A percentile compares a stretch with the other conserved stretches of the same genome.
Evolutionary conservation across 495 filamentous ascomycete species (phyloP).

Genomic region (Poronia punctata): DNA sequence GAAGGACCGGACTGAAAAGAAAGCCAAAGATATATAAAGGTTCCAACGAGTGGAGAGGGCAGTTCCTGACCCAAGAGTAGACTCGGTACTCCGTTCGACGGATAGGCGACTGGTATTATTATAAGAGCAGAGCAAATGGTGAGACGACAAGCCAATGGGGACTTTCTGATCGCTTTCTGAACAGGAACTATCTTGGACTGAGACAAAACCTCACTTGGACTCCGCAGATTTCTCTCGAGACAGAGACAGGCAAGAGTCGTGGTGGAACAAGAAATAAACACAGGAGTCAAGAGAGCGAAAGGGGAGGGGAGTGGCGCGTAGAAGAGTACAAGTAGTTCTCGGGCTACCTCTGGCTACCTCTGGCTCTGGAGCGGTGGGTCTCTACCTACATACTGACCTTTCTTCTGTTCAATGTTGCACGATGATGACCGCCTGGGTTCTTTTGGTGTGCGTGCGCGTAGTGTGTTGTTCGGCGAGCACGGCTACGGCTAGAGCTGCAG

Average conservation of each 20-base stretch:
- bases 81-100: constrained; percentile 12
- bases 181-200: constrained; percentile 19
- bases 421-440: constrained; percentile 11
- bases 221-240: constrained; percentile 21
- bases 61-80: constrained; percentile 15
- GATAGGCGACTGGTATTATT: constrained; percentile 22
- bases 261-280: constrained; percentile 29
- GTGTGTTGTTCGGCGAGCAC: constrained; percentile 12
- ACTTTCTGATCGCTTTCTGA: too few species aligned
- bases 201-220: constrained; percentile 26
- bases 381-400: too few species aligned
- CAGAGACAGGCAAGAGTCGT: constrained; percentile 27
- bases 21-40: constrained; percentile 16
- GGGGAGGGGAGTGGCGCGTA: constrained; percentile 29
- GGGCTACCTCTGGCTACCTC: constrained; percentile 2
- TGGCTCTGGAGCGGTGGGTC: constrained; percentile 9
- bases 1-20: constrained; percentile 13
- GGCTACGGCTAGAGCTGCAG: constrained; percentile 13
- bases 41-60: constrained; percentile 25
- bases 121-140: constrained; percentile 20
- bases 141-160: constrained; percentile 8
- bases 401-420: too few species aligned
- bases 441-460: constrained; percentile 6
- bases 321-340: constrained; percentile 21
- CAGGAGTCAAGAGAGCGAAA: constrained; percentile 28